Evolutionary conservation across 2,329 filamentous ascomycete genomes (phyloP), one percentile per base, ranked within the genome.

Genomic region (Fusarium haematococcum): DNA sequence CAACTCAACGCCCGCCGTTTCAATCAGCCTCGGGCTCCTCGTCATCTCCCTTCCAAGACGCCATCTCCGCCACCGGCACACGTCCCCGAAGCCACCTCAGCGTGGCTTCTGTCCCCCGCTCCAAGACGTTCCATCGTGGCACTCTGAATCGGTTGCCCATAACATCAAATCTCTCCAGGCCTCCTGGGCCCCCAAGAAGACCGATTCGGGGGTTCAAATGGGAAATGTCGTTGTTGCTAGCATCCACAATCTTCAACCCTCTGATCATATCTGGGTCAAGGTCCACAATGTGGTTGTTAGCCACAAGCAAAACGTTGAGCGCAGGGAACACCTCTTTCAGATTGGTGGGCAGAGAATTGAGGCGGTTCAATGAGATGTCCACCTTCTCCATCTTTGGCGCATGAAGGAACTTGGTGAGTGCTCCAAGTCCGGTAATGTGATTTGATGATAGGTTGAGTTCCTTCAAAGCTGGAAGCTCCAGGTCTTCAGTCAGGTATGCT

Each of bases 121-220:
- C 93, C 57, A 98, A 84, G 8, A 98, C 89, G 72, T 93, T 93
- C 85, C 93, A 95, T 66, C 94, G 91, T 0, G 96, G 96, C 35
- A 98, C 95, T 35, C 94, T 89, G 84, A 98, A 98, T 35, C 91
- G 88, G 81, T 98, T 98, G 0, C 95, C 95, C 32, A 90, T 90
- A 5, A 98, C 93, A 57, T 97, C 93, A 11, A 98, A 85, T 63
- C 89, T 82, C 87, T 93, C 85, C 84, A 90, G 72, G 77, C 91
- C 84, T 3, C 87, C 86, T 6, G 81, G 86, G 2, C 91, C 92
- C 27, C 92, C 91, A 0, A 97, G 86, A 14, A 97, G 85, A 0
- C 96, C 96, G 13, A 98, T 88, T 9, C 92, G 91, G 0, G 95
- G 93, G 69, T 97, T 94, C 16, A 98, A 85, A 56, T 91, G 90